A percentile compares a stretch with the other conserved stretches of the same genome.
These are phyloP conservation scores for Fragilaria crotonensis DNA, from an alignment of 108 stramenopile species.

Conservation along the genomic window DNA sequence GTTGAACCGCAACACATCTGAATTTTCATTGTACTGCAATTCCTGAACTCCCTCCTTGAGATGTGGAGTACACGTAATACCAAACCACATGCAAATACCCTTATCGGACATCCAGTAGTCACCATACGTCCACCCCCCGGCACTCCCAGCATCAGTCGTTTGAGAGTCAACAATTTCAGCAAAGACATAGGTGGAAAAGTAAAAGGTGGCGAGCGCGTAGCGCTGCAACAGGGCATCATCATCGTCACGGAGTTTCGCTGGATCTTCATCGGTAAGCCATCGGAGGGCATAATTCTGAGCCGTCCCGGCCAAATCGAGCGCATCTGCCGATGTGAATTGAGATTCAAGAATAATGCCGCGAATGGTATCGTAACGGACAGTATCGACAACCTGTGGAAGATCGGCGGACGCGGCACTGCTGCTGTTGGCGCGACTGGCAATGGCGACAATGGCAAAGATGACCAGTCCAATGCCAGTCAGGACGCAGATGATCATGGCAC, in stretches of 20 bases:
- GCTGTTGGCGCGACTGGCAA: background rate
- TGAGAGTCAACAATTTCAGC: background rate
- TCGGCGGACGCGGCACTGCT: background rate
- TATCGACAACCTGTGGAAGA: background rate
- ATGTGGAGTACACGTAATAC: constrained; percentile 2
- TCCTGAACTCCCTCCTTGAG: background rate
- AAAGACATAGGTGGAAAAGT: constrained; percentile 9
- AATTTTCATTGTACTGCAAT: constrained; percentile 4
- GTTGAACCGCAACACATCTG: constrained; percentile 22
- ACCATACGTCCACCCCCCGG: background rate
- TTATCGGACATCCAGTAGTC: constrained; percentile 10
- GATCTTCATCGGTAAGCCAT: constrained; percentile 8
- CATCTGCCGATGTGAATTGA: background rate
- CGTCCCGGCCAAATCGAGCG: background rate
- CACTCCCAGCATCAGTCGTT: background rate
- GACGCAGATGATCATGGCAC: background rate
- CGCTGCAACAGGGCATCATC: constrained; percentile 7
- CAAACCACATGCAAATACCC: constrained; percentile 10
- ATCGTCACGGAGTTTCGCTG: constrained; percentile 2
- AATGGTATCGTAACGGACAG: constrained; percentile 7
- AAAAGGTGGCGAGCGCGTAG: constrained; percentile 10
- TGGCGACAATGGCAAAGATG: background rate
- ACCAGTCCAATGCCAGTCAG: background rate
- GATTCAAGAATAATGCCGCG: constrained; percentile 6
- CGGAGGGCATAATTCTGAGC: constrained; percentile 3